A percentile compares a stretch with the other conserved stretches of the same genome.
Conservation (phyloP, 2,329 filamentous ascomycete genomes). For the Pezizomycotina sp. region DNA sequence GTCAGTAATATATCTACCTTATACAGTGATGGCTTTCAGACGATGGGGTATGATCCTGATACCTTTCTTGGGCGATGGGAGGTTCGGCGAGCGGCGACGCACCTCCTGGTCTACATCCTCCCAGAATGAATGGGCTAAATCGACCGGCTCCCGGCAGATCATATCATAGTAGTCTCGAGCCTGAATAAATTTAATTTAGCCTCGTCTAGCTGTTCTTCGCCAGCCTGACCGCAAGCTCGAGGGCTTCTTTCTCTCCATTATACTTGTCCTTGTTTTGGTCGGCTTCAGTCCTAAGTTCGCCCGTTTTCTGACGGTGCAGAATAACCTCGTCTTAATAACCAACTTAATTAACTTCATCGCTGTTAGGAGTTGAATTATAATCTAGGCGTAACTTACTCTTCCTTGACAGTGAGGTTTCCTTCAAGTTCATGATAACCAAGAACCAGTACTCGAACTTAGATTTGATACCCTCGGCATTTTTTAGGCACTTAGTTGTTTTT, state of each 20-base stretch:
- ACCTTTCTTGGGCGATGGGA: not conserved
- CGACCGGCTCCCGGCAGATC: not conserved
- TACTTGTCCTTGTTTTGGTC: not conserved
- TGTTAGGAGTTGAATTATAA: no score
- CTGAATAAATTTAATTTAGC: no score
- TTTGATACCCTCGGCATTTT: not conserved
- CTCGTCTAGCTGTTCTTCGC: not conserved
- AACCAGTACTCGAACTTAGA: not conserved
- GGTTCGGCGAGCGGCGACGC: not conserved
- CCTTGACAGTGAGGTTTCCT: conserved; percentile 1
- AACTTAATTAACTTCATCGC: no score
- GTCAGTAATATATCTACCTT: no score
- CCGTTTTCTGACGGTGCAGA: not conserved
- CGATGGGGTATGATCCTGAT: no score
- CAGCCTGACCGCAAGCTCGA: not conserved
- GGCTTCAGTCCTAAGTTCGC: not conserved
- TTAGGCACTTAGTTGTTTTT: not conserved
- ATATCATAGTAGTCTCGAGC: no score
- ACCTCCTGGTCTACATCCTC: not conserved
- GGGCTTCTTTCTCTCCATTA: not conserved
- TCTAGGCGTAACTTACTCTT: not conserved
- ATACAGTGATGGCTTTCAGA: no score
- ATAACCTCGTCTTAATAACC: not conserved
- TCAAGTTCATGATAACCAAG: conserved; percentile 1
- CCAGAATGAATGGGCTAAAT: not conserved